Conservation (phyloP, 768 basidiomycete genomes). For the Russula virescens region DNA sequence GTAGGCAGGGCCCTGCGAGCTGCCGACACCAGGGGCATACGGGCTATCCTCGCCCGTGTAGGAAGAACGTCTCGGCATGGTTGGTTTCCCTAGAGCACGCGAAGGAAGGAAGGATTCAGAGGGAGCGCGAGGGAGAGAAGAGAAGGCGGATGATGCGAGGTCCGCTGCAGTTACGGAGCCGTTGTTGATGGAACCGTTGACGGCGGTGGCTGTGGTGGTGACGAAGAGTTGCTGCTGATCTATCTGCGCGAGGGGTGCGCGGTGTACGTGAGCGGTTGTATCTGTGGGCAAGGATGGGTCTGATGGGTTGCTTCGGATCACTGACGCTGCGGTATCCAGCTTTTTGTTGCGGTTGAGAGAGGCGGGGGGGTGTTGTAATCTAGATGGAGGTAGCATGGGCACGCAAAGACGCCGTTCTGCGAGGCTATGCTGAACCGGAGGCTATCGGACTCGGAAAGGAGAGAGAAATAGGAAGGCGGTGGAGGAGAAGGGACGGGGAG, state of each 20-base stretch:
- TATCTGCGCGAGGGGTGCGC: conserved; percentile 24
- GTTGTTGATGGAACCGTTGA: no score
- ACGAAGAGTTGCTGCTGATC: conserved; percentile 22
- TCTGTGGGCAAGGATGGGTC: conserved; percentile 17
- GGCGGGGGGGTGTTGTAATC: not conserved
- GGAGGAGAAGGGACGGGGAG: not conserved
- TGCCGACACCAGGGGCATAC: not conserved
- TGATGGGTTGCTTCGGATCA: conserved; percentile 4
- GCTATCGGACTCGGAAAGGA: not conserved
- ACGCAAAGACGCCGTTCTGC: not conserved
- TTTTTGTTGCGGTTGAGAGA: conserved; percentile 13
- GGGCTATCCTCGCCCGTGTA: conserved; percentile 19
- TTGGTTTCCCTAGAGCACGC: conserved; percentile 13
- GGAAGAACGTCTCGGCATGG: conserved; percentile 18
- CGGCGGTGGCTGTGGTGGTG: not conserved
- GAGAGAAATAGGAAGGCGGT: not conserved
- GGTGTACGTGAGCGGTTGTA: conserved; percentile 16
- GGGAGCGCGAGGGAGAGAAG: conserved; percentile 6
- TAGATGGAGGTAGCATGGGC: conserved; percentile 18
- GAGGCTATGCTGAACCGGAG: not conserved
- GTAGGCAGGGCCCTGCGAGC: conserved; percentile 11
- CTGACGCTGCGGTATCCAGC: conserved; percentile 9
- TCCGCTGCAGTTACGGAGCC: not conserved
- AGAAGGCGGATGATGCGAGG: conserved; percentile 9
- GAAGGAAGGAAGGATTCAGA: conserved; percentile 6